Conservation (phyloP, 768 basidiomycete species). For the Kockovaella imperatae region DNA sequence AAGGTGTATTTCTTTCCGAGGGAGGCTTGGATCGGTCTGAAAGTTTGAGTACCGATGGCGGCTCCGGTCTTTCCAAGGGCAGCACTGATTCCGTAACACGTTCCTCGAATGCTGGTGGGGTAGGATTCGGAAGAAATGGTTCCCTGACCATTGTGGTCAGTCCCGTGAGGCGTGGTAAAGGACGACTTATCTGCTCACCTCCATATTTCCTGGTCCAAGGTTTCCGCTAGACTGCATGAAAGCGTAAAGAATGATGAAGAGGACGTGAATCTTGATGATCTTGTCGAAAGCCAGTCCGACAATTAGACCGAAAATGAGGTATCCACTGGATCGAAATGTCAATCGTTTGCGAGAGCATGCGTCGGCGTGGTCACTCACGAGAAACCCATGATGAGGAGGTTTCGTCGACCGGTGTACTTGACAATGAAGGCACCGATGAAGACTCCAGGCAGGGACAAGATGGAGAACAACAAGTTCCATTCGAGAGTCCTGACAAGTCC, state of each 20-base stretch:
- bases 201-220: slow-evolving; percentile 63
- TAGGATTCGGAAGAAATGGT: slow-evolving; percentile 29
- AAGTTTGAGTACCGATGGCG: slow-evolving; percentile 29
- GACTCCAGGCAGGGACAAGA: slow-evolving; percentile 51
- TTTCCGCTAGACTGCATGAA: slow-evolving; percentile 62
- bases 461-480: slow-evolving; percentile 20
- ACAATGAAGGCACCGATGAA: slow-evolving; percentile 33
- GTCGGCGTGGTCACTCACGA: slow-evolving; percentile 1
- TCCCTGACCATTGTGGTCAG: too few relatives aligned
- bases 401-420: slow-evolving; percentile 21
- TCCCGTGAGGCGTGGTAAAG: too few relatives aligned
- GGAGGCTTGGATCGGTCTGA: slow-evolving; percentile 28
- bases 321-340: slow-evolving; percentile 49
- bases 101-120: slow-evolving; percentile 58
- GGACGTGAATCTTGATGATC: slow-evolving; percentile 56
- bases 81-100: slow-evolving; percentile 54
- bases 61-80: slow-evolving; percentile 52
- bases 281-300: slow-evolving; percentile 50
- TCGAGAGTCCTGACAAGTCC: slow-evolving; percentile 51
- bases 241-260: slow-evolving; percentile 66
- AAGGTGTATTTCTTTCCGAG: slow-evolving; percentile 35
- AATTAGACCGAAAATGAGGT: slow-evolving; percentile 52
- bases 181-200: too few relatives aligned
- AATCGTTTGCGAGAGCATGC: not conserved
- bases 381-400: slow-evolving; percentile 51